A percentile compares a stretch with the other conserved stretches of the same genome.
Conservation (phyloP, 2,329 filamentous ascomycete genomes). For the Trichoderma atrobrunneum region DNA sequence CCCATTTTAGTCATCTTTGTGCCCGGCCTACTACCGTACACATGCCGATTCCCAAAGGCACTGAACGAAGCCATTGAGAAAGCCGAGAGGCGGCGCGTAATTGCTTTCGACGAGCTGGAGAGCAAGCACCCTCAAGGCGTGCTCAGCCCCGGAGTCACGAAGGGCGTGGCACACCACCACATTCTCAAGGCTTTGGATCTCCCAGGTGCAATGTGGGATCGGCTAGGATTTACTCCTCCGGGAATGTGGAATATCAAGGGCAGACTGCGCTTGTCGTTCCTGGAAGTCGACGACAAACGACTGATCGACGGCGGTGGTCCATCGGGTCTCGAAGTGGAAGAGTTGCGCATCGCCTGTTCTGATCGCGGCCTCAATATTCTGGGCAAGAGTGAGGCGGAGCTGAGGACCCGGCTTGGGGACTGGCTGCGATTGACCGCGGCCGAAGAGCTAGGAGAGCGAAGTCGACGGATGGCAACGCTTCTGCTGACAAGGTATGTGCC, state of each 20-base stretch:
- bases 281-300: conserved; percentile 69
- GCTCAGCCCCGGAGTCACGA: conserved; percentile 33
- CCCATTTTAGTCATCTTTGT: conserved; percentile 74
- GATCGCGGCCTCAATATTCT: conserved; percentile 64
- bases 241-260: conserved; percentile 55
- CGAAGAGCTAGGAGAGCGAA: conserved; percentile 37
- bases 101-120: conserved; percentile 46
- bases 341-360: conserved; percentile 67
- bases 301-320: conserved; percentile 61
- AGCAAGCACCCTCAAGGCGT: conserved; percentile 35
- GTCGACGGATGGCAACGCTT: conserved; percentile 39
- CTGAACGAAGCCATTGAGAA: conserved; percentile 55
- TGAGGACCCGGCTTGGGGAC: conserved; percentile 45
- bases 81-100: conserved; percentile 50
- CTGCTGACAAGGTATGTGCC: conserved; percentile 41
- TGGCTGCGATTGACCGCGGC: conserved; percentile 49
- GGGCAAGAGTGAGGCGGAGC: conserved; percentile 54
- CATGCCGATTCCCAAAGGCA: conserved; percentile 80
- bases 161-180: conserved; percentile 34
- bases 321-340: conserved; percentile 55
- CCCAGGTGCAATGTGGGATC: conserved; percentile 49
- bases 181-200: conserved; percentile 45
- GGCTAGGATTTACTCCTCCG: conserved; percentile 46
- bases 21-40: conserved; percentile 68
- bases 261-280: conserved; percentile 54